Conservation (phyloP, 495 filamentous ascomycete species). For the Penicillium cosmopolitanum region DNA sequence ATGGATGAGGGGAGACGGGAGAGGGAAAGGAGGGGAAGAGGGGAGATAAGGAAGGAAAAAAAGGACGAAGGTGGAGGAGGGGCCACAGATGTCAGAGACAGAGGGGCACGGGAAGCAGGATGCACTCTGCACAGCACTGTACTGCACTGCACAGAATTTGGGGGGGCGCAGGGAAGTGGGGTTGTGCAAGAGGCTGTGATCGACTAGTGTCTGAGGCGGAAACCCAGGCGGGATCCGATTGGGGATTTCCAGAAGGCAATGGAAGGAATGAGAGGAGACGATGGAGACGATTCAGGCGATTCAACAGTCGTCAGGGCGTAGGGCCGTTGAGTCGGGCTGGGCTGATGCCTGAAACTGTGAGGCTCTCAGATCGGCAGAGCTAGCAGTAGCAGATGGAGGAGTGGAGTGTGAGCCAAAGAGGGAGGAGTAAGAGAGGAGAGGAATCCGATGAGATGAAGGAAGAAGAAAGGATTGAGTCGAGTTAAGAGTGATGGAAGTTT, state of each 20-base stretch:
- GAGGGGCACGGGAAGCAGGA: constrained; percentile 12
- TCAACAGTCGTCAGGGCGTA: constrained; percentile 6
- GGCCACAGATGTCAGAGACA: constrained; percentile 7
- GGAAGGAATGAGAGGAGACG: constrained; percentile 11
- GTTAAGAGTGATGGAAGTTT: neutral
- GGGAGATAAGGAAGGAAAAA: constrained; percentile 5
- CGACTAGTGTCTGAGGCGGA: constrained; percentile 23
- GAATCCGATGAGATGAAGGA: neutral
- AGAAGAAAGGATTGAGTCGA: constrained; percentile 2
- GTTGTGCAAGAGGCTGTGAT: constrained; percentile 25
- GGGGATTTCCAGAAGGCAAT: constrained; percentile 26
- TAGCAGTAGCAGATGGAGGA: neutral
- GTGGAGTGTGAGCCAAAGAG: neutral
- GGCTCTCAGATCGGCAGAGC: neutral
- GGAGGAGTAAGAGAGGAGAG: neutral
- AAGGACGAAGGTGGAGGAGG: constrained; percentile 7
- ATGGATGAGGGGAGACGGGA: neutral
- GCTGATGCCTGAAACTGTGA: constrained; percentile 7
- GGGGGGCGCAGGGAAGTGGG: constrained; percentile 32
- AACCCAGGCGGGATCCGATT: constrained; percentile 24
- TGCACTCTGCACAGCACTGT: constrained; percentile 5
- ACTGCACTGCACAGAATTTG: constrained; percentile 24
- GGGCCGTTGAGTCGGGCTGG: constrained; percentile 10
- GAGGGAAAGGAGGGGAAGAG: neutral
- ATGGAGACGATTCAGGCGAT: neutral